A percentile compares a stretch with the other conserved stretches of the same genome.
phyloP scores from a whole-genome alignment of 371 early-diverging fungal species.

The Batkoa obscura region DNA sequence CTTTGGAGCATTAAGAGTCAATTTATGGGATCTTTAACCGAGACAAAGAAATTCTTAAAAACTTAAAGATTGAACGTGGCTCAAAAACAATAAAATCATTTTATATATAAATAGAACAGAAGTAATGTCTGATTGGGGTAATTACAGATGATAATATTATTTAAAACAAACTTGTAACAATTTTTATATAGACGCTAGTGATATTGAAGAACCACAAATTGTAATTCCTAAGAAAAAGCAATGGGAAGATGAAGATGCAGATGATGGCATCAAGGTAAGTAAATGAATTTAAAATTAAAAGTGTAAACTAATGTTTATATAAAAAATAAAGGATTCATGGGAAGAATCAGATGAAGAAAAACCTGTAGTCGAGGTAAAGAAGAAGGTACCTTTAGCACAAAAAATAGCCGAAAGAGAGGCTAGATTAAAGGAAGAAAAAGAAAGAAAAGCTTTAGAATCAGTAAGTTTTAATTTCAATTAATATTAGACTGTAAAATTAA shows the following conservation, averaged over 20 bases:
- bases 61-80: too few species aligned
- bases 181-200: slow-evolving; percentile 16
- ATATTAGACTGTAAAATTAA: background rate
- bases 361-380: slow-evolving; percentile 27
- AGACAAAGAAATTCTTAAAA: too few species aligned
- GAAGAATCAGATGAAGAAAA: slow-evolving; percentile 53
- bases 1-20: too few species aligned
- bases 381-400: slow-evolving; percentile 49
- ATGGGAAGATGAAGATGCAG: slow-evolving; percentile 75
- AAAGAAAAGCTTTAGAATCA: slow-evolving; percentile 25
- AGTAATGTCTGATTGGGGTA: slow-evolving; percentile 51
- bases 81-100: too few species aligned
- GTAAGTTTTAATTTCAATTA: background rate
- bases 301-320: slow-evolving; percentile 2
- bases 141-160: slow-evolving; percentile 8
- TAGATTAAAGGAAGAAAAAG: slow-evolving; percentile 29
- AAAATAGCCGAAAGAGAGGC: slow-evolving; percentile 58
- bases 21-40: too few species aligned
- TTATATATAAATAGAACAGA: slow-evolving; percentile 3
- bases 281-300: slow-evolving; percentile 16
- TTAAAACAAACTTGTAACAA: background rate
- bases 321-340: slow-evolving; percentile 33
- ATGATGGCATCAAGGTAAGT: slow-evolving; percentile 41
- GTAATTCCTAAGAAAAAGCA: slow-evolving; percentile 26
- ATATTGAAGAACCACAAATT: slow-evolving; percentile 14